Evolutionary conservation across 2,329 filamentous ascomycete species (phyloP).

Genomic region (Talaromyces sp.): DNA sequence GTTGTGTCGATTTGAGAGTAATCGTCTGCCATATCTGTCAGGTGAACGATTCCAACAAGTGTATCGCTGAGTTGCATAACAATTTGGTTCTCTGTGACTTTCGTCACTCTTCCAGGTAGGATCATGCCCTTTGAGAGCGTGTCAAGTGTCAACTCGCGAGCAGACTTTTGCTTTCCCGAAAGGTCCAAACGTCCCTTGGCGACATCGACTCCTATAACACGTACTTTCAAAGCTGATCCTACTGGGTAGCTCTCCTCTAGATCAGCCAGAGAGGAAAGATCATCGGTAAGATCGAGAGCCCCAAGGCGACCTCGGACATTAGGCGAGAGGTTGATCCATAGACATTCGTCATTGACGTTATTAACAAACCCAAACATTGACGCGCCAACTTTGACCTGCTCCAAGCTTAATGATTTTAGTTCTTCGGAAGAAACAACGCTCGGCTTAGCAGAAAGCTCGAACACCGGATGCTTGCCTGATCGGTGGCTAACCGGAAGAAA

Average conservation of each 20-base stretch:
- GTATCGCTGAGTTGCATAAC: slow-evolving; percentile 78
- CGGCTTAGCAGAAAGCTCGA: slow-evolving; percentile 79
- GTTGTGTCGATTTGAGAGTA: slow-evolving; percentile 73
- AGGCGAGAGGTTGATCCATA: slow-evolving; percentile 89
- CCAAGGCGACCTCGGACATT: slow-evolving; percentile 79
- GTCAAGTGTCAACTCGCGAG: slow-evolving; percentile 60
- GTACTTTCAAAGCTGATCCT: slow-evolving; percentile 79
- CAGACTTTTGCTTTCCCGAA: slow-evolving; percentile 60
- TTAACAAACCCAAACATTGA: slow-evolving; percentile 81
- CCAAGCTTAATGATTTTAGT: slow-evolving; percentile 61
- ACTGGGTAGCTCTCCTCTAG: slow-evolving; percentile 76
- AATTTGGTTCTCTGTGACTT: slow-evolving; percentile 74
- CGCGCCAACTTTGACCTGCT: slow-evolving; percentile 66
- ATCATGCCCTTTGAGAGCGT: slow-evolving; percentile 73
- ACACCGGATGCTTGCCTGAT: slow-evolving; percentile 68
- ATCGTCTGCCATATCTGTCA: slow-evolving; percentile 81
- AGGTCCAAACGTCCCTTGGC: slow-evolving; percentile 74
- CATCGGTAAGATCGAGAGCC: slow-evolving; percentile 78
- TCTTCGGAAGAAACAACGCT: slow-evolving; percentile 50
- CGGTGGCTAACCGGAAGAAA: slow-evolving; percentile 90
- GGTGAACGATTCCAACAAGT: slow-evolving; percentile 71
- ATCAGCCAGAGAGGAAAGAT: slow-evolving; percentile 71
- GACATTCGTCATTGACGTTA: slow-evolving; percentile 69
- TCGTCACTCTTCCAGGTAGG: slow-evolving; percentile 76
- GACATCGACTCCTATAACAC: slow-evolving; percentile 67